Evolutionary conservation across 2,329 filamentous ascomycete genomes (phyloP), one percentile per base, ranked within the genome.

Genomic region (Botrytis fabae): DNA sequence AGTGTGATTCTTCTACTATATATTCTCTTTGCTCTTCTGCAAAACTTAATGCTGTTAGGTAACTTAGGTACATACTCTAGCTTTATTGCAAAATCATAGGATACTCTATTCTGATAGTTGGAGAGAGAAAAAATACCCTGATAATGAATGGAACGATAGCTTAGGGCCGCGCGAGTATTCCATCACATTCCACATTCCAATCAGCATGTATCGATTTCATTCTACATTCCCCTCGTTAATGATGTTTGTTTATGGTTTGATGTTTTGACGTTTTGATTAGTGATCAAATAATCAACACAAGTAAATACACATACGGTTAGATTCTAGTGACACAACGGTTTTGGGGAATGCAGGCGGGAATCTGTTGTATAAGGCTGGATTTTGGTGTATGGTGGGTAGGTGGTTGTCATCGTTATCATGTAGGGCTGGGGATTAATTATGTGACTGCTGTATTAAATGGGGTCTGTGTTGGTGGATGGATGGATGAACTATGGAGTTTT

Each of bases 361-460:
- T 54, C n/a, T n/a, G 48, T n/a, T 54, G 14, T 10, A 54, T 54
- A 54, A 54, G 48, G 48, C 42, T 44, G 42, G 14, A 16, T 51
- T 14, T 5, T 38, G 7, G 1, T 38, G 38, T 4, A 12, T 25
- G 4, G 38, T 38, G 38, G 38, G 38, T 38, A 6, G 38, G 38
- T 9, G 38, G 38, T 8, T 38, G 38, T 8, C 38, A 38, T 38
- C 38, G 8, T 9, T 51, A 6, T 4, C 1, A 25, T 14, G 4
- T 51, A n/a, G 4, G 48, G 48, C 22, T 4, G 5, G 25, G 25
- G 4, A 14, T n/a, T 51, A 0, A 14, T 51, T 42, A 25, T 12
- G 25, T 51, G 4, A 14, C 4, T 5, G 4, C 4, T 5, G 4
- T 25, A 0, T 6, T 51, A 0, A 5, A 3, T 12, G 2, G 10